Base-by-base conservation (phyloP, 2,329 filamentous ascomycete genomes). In the Phialemoniopsis sp. region DNA sequence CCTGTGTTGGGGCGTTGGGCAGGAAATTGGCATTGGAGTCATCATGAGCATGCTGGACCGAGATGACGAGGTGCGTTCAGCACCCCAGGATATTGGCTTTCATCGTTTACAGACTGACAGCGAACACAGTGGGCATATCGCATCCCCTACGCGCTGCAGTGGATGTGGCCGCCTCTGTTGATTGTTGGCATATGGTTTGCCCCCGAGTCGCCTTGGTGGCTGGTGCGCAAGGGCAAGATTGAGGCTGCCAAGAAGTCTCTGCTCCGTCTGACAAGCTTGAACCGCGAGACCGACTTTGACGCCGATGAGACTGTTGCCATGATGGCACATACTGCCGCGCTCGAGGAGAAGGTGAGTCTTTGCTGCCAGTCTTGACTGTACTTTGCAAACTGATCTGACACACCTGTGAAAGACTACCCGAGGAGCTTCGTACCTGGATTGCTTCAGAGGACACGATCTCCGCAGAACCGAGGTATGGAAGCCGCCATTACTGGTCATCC, bases 291-390 rank as follows among this genome's bases (percentile, higher is more conserved):
- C 1, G 76, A 84, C 44, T 90, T 93, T 51, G 78, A 94, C 53
- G 78, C 85, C 10, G 85, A 94, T 46, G 87, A 93, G 63, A 93
- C 87, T 0, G 72, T 95, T 36, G 82, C 87, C 52, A 94, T 95
- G 87, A 95, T 95, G 86, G 80, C 89, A 2, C 87, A 94, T 56
- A 95, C 89, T 1, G 90, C 86, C 1, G 84, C 85, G 0, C 68
- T 94, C 10, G 89, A 95, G 58, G 75, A 87, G 55, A 74, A 77
- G 32, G 44, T 44, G n/a, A 19, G 36, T 10, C 21, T 7, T 38
- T 17, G 5, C 5, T 26, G 39, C 46, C 54, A 5, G 18, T 14
- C 16, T n/a, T n/a, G 32, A 16, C 39, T 17, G n/a, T n/a, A n/a
- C n/a, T n/a, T n/a, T n/a, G n/a, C n/a, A n/a, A n/a, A n/a, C n/a